Conservation (phyloP, 1,139 yeast genomes). For the Yamadazyma friedrichii region DNA sequence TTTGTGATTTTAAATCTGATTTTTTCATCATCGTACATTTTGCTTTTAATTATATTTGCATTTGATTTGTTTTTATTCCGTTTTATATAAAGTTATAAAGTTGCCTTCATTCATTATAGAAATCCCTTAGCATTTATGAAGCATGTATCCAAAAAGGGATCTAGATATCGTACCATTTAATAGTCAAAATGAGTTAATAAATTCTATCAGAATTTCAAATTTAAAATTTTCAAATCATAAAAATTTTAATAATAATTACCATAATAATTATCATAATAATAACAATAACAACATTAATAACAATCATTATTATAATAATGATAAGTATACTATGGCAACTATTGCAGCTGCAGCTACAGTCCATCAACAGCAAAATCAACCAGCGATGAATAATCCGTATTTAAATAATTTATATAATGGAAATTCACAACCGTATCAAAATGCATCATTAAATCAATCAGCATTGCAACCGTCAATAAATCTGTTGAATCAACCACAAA, state of each 20-base stretch:
- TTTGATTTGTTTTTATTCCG: neutral
- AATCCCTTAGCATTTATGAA: neutral
- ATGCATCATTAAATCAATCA: neutral
- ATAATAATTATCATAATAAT: neutral
- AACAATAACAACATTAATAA: neutral
- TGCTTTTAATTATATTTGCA: neutral
- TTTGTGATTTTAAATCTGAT: too few relatives aligned
- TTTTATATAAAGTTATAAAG: neutral
- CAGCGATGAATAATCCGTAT: neutral
- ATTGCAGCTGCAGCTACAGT: slow-evolving; percentile 13
- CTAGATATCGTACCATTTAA: slow-evolving; percentile 30
- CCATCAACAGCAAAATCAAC: slow-evolving; percentile 8
- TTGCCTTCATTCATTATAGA: neutral
- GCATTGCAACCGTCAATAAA: neutral
- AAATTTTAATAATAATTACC: neutral
- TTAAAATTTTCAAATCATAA: slow-evolving; percentile 1
- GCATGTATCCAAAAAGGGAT: slow-evolving; percentile 25
- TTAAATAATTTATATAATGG: neutral
- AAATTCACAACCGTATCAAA: neutral
- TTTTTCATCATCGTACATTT: too few relatives aligned
- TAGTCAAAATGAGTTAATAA: slow-evolving; percentile 28
- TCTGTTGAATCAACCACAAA: slow-evolving; percentile 1
- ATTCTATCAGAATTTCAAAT: slow-evolving; percentile 9
- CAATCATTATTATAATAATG: slow-evolving; percentile 1
- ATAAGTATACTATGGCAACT: slow-evolving; percentile 11